Evolutionary conservation across 495 filamentous ascomycete species (phyloP), one percentile per base, ranked within the genome.

Genomic region (Daldinia vernicosa): DNA sequence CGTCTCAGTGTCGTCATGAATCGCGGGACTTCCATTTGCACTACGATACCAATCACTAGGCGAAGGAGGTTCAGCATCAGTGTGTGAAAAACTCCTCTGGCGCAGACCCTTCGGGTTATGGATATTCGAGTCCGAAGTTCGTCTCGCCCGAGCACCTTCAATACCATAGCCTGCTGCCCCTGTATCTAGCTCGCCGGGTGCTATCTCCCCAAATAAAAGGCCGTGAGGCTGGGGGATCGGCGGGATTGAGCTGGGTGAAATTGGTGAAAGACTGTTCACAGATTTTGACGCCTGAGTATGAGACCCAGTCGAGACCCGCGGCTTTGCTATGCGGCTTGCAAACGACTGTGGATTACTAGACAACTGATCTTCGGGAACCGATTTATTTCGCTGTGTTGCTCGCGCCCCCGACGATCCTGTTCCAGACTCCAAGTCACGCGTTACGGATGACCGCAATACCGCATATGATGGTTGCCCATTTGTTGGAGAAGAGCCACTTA

Each of bases 31-130:
- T 68, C 75, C 57, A 69, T 66, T 69, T 30, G 71, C 75, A 6
- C 71, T 78, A 37, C 83, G 84, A 63, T 87, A 86, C 85, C 85
- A 86, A 54, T 84, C 84, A 7, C 81, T 85, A 28, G 85, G 83
- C 11, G 84, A 86, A 40, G 82, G 75, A 6, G 84, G 84, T 63
- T 85, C 83, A 39, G 76, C 71, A 56, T 83, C 80, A n/a, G 80
- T 75, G 65, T 84, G 78, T 12, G 83, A 85, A 40, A 80, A 74
- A 61, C 79, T 81, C 51, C 83, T 75, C 45, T 80, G 79, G 50
- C 82, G 83, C 40, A 71, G 54, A 37, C 74, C 75, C 12, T 66
- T 68, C 19, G 71, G 59, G 45, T 77, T 76, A 17, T 79, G 74
- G 33, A 82, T 45, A 67, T 76, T 82, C 4, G 85, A 82, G 12